Conservation (phyloP, 2,329 filamentous ascomycete genomes). For the Colletotrichum filicis region DNA sequence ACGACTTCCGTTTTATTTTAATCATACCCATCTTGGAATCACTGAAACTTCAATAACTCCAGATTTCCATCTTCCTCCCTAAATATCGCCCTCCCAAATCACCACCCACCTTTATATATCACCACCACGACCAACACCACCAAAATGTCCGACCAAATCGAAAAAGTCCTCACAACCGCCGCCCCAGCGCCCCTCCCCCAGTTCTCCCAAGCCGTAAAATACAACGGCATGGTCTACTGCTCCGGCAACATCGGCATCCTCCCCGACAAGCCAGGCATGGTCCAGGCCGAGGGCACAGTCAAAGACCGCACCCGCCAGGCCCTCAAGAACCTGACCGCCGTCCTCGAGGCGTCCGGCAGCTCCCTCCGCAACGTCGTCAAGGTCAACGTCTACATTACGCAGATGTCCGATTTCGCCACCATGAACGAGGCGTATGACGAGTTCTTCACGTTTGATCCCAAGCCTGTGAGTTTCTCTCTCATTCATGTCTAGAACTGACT, state of each 20-base stretch:
- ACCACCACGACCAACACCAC: not conserved
- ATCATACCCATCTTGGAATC: too few relatives aligned
- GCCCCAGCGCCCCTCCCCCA: slow-evolving; percentile 58
- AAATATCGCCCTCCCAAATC: too few relatives aligned
- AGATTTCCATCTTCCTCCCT: too few relatives aligned
- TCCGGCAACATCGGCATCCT: slow-evolving; percentile 71
- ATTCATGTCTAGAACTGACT: not conserved
- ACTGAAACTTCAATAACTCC: not conserved
- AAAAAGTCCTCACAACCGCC: slow-evolving; percentile 39
- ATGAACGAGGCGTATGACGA: slow-evolving; percentile 68
- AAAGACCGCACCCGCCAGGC: slow-evolving; percentile 62
- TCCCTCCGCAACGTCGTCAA: slow-evolving; percentile 72
- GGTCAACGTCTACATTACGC: slow-evolving; percentile 73
- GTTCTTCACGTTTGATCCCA: slow-evolving; percentile 56
- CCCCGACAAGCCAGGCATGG: slow-evolving; percentile 52
- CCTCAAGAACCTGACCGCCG: slow-evolving; percentile 67
- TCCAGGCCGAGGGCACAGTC: slow-evolving; percentile 62
- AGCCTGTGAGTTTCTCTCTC: slow-evolving; percentile 52
- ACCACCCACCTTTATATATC: too few relatives aligned
- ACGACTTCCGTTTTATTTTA: not conserved
- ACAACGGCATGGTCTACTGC: slow-evolving; percentile 77
- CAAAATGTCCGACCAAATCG: slow-evolving; percentile 11
- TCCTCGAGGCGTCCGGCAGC: slow-evolving; percentile 71
- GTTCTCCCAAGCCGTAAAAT: slow-evolving; percentile 70
- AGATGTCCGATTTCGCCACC: slow-evolving; percentile 71